phyloP scores from a whole-genome alignment of 805 yeast genomes.

The Teunomyces kruisii region DNA sequence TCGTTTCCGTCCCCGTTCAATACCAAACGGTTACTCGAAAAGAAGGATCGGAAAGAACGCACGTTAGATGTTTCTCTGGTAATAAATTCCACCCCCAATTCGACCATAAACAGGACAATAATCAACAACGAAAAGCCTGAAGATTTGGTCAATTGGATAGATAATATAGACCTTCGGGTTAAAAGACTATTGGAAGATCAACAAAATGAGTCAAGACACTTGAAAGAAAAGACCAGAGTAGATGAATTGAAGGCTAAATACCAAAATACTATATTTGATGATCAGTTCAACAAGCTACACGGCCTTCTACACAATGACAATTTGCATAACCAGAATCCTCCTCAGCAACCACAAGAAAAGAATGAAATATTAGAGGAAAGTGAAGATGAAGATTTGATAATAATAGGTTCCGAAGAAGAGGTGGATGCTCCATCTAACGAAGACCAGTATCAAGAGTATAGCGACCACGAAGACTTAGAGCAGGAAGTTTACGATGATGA shows the following conservation, averaged over 20 bases:
- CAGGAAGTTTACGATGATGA: neutral
- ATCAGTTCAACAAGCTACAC: constrained; percentile 23
- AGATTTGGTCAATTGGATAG: constrained; percentile 32
- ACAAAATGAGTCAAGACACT: constrained; percentile 12
- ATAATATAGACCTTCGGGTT: constrained; percentile 22
- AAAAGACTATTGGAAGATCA: constrained; percentile 18
- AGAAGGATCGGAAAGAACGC: neutral
- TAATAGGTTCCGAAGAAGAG: constrained; percentile 4
- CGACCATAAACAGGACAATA: neutral
- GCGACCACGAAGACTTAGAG: too few species aligned
- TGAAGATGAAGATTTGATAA: constrained; percentile 3
- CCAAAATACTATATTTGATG: constrained; percentile 24
- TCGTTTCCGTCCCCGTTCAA: constrained; percentile 23
- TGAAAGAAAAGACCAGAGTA: constrained; percentile 11
- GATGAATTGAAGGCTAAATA: constrained; percentile 21
- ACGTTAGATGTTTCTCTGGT: neutral
- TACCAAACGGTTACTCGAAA: constrained; percentile 8
- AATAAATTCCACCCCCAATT: neutral
- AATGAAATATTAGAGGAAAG: constrained; percentile 3
- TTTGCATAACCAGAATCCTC: too few species aligned
- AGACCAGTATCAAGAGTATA: constrained; percentile 1
- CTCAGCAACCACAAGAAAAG: neutral
- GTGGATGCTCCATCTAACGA: neutral
- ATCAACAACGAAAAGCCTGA: constrained; percentile 9
- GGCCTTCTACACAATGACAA: constrained; percentile 4